Base-by-base conservation (phyloP, 2,329 filamentous ascomycete genomes). In the Pseudopithomyces maydicus region DNA sequence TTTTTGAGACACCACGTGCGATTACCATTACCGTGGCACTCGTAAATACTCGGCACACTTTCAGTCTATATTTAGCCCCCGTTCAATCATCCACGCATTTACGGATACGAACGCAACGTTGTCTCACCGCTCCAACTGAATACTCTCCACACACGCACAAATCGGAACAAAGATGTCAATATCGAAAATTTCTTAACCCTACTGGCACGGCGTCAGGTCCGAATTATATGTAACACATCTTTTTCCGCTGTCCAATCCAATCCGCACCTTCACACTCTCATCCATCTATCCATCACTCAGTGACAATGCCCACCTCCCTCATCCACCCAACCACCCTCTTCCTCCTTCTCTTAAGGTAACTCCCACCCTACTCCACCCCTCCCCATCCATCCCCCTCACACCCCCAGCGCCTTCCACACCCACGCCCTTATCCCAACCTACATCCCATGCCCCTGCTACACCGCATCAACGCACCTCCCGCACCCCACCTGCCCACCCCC, bases 391-490 rank as follows among this genome's bases (percentile, higher is more conserved):
- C 11, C 15, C 35, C 23, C 7, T 23, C 41, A 11, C n/a, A 23
- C 12, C 11, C 6, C 11, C 41, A 44, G 41, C 41, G 23, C 41
- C 11, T 2, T 11, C 41, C 11, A 14, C 2, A 4, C 20, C 41
- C 11, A 14, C 2, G 20, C 43, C 15, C 43, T 32, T n/a, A 36
- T 23, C 6, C 35, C 32, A 42, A 26, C 48, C 15, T 32, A 32
- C 48, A 46, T 39, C 42, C 52, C 26, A 19, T 64, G 61, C 41
- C 61, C 61, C 20, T 64, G 62, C 55, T 60, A 56, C 54, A 64
- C 62, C 12, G 55, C 57, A 36, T 62, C 62, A 47, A 41, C 38
- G 23, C 54, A 23, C 22, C 29, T 55, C 5, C 20, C 35, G 1
- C 29, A 60, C 53, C 29, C 48, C 6, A 17, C 29, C 22, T 64